A percentile compares a stretch with the other conserved stretches of the same genome.
Conservation (phyloP, 371 early-diverging fungal genomes). For the Smittium culicis region DNA sequence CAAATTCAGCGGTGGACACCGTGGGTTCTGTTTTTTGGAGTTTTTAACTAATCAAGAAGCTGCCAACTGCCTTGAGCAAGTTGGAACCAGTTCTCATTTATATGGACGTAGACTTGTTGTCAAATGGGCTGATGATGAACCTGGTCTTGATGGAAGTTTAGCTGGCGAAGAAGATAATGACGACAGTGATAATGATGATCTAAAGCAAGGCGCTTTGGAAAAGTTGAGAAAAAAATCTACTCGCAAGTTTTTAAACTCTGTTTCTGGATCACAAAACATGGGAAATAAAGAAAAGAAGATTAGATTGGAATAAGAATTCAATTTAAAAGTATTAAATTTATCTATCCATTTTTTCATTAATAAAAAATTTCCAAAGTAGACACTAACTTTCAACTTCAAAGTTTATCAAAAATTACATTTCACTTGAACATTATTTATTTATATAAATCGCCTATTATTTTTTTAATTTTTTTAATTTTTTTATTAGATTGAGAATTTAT, state of each 20-base stretch:
- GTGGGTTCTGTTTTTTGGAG: conserved; percentile 98
- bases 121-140: conserved; percentile 82
- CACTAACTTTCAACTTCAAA: not conserved
- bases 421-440: not conserved
- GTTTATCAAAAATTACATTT: too few species aligned
- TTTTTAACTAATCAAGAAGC: conserved; percentile 90
- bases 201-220: not conserved
- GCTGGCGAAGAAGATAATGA: not conserved
- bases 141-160: not conserved
- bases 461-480: not conserved
- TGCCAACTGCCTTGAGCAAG: conserved; percentile 66
- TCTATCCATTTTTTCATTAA: not conserved
- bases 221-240: not conserved
- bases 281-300: not conserved
- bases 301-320: not conserved
- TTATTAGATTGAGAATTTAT: not conserved
- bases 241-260: not conserved
- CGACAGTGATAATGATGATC: not conserved
- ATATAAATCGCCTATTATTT: not conserved
- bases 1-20: conserved; percentile 85
- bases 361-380: not conserved
- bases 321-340: too few species aligned
- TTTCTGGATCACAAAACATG: not conserved
- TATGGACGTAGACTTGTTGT: conserved; percentile 96
- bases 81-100: conserved; percentile 84